Conservation (phyloP, 2,329 filamentous ascomycete genomes). For the Alternaria gaisen region DNA sequence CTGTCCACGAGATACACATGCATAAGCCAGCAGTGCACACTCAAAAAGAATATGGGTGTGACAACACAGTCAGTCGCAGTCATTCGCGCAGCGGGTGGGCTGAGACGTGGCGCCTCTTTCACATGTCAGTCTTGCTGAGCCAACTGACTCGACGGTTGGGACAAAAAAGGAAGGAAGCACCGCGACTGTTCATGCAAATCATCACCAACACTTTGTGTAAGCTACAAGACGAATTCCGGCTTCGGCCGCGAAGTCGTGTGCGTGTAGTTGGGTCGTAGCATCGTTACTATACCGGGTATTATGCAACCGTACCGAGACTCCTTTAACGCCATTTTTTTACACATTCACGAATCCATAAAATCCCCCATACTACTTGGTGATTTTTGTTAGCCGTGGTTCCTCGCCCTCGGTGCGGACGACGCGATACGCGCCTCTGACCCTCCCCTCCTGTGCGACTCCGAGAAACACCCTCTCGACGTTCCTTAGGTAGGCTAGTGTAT, state of each 20-base stretch:
- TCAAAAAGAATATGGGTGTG: constrained; percentile 10
- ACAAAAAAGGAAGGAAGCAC: constrained; percentile 4
- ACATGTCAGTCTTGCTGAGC: constrained; percentile 12
- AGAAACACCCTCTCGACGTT: constrained; percentile 35
- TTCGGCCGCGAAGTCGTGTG: neutral
- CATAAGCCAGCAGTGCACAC: constrained; percentile 15
- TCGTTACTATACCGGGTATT: constrained; percentile 1
- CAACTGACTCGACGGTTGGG: neutral
- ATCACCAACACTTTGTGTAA: neutral
- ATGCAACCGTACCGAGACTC: constrained; percentile 3
- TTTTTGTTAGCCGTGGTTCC: constrained; percentile 21
- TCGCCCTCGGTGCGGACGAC: constrained; percentile 28
- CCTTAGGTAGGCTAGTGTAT: constrained; percentile 27
- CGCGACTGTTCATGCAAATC: neutral
- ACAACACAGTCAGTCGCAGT: neutral
- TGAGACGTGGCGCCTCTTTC: constrained; percentile 13
- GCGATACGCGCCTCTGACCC: constrained; percentile 23
- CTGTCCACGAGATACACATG: constrained; percentile 27
- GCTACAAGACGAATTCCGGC: neutral
- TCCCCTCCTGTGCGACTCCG: constrained; percentile 6
- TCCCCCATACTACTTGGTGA: neutral
- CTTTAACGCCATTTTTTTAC: neutral
- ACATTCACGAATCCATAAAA: neutral
- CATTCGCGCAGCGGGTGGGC: constrained; percentile 1
- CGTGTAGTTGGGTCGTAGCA: neutral